Evolutionary conservation across 2,329 filamentous ascomycete species (phyloP).

Genomic region (Fusarium odoratissimum): DNA sequence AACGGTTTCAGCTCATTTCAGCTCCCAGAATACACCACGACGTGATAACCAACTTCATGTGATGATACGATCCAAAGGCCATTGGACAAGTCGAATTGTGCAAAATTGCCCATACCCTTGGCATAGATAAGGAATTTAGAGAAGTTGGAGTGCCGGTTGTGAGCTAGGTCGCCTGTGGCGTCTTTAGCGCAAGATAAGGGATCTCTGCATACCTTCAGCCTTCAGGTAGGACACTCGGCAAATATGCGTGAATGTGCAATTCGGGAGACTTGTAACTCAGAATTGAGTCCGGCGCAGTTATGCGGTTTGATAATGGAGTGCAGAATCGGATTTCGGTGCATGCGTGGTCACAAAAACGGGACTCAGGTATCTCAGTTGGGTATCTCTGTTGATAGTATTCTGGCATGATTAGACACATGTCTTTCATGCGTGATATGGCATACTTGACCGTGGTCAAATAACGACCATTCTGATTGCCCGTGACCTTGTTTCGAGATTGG

Average conservation of each 20-base stretch:
- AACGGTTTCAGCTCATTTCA: conserved; percentile 11
- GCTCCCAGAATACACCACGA: conserved; percentile 7
- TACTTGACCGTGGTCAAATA: background rate
- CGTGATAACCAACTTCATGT: conserved; percentile 7
- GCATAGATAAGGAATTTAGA: conserved; percentile 23
- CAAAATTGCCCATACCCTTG: conserved; percentile 9
- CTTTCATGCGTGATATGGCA: background rate
- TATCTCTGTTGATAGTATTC: background rate
- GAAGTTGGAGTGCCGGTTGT: conserved; percentile 1
- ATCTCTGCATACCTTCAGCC: conserved; percentile 5
- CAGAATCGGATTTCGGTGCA: background rate
- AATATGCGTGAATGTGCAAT: background rate
- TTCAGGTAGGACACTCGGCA: conserved; percentile 7
- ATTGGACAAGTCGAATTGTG: background rate
- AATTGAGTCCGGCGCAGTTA: background rate
- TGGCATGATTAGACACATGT: background rate
- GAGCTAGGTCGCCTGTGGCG: conserved; percentile 25
- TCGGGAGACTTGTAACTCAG: background rate
- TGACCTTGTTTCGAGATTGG: background rate
- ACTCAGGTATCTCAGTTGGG: conserved; percentile 12
- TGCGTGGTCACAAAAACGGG: conserved; percentile 14
- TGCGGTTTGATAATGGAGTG: background rate
- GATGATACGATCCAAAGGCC: background rate
- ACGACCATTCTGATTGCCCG: background rate
- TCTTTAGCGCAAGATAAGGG: conserved; percentile 42